Percentiles rank a stretch among this genome's conserved stretches.
Evolutionary conservation across 305 asterid species (phyloP).

Genomic region (Fraxinus floribunda): DNA sequence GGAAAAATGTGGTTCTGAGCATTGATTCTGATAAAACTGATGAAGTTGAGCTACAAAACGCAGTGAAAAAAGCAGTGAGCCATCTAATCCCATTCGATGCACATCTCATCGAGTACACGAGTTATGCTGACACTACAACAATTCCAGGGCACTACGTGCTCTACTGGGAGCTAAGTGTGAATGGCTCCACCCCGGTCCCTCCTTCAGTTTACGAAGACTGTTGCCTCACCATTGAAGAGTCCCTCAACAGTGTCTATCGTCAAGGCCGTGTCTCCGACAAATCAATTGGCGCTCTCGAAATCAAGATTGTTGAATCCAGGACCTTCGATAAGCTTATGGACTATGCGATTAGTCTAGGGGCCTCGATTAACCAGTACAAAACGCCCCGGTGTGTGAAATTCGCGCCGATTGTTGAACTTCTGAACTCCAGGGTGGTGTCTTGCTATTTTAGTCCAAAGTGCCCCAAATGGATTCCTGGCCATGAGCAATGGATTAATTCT

Average conservation of each 20-base stretch:
- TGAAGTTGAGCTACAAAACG: background rate
- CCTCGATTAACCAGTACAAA: constrained; percentile 17
- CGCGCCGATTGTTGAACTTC: constrained; percentile 8
- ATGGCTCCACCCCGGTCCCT: background rate
- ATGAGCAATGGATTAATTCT: constrained; percentile 32
- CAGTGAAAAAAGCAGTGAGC: constrained; percentile 6
- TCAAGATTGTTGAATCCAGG: constrained; percentile 26
- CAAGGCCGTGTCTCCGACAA: constrained; percentile 16
- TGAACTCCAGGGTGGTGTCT: constrained; percentile 13
- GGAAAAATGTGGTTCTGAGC: background rate
- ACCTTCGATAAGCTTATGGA: constrained; percentile 35
- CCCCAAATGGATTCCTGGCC: constrained; percentile 29
- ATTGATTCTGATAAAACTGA: background rate
- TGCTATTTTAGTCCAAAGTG: constrained; percentile 19
- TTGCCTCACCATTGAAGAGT: constrained; percentile 11
- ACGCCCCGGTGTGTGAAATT: constrained; percentile 17
- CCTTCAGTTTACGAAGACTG: constrained; percentile 4
- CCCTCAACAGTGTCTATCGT: constrained; percentile 16
- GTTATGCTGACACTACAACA: constrained; percentile 25
- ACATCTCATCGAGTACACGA: constrained; percentile 25
- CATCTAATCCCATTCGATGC: constrained; percentile 13
- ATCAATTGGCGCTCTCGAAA: constrained; percentile 28
- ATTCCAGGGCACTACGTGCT: constrained; percentile 27
- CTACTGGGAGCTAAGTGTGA: constrained; percentile 17
- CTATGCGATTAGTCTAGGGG: constrained; percentile 18